Evolutionary conservation across 2,329 filamentous ascomycete species (phyloP).

Genomic region (Hypocrella siamensis): DNA sequence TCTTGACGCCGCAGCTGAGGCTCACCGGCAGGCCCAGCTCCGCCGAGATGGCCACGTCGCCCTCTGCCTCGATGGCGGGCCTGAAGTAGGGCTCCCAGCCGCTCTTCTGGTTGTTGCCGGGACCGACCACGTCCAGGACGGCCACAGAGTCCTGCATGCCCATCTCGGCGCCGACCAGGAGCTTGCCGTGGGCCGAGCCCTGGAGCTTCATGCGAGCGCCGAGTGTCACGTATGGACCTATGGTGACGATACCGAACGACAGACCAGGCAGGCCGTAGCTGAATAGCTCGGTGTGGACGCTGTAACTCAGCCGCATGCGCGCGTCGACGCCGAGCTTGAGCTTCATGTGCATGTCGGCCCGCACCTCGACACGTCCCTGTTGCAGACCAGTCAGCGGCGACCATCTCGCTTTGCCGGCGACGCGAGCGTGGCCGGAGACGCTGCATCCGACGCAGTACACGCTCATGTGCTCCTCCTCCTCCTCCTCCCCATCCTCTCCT

Average conservation of each 20-base stretch:
- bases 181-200: constrained; percentile 9
- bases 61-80: constrained; percentile 13
- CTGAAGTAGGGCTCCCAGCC: constrained; percentile 14
- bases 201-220: constrained; percentile 9
- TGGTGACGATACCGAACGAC: constrained; percentile 10
- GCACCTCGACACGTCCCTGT: constrained; percentile 7
- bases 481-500: no score
- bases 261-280: constrained; percentile 11
- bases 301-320: constrained; percentile 7
- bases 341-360: constrained; percentile 7
- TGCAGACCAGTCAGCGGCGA: constrained; percentile 6
- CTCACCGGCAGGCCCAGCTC: constrained; percentile 13
- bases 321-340: constrained; percentile 17
- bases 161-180: constrained; percentile 16
- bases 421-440: constrained; percentile 1
- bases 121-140: constrained; percentile 10
- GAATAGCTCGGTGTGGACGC: constrained; percentile 9
- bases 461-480: not conserved
- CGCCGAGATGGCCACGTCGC: constrained; percentile 11
- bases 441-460: constrained; percentile 4
- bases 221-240: constrained; percentile 11
- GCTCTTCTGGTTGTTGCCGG: constrained; percentile 5
- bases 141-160: constrained; percentile 2
- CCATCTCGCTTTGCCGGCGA: constrained; percentile 4
- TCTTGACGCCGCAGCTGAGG: constrained; percentile 10